These are phyloP conservation scores for Backusella liffmaniae DNA, from an alignment of 192 early-diverging fungal genomes.

Conservation along the genomic window DNA sequence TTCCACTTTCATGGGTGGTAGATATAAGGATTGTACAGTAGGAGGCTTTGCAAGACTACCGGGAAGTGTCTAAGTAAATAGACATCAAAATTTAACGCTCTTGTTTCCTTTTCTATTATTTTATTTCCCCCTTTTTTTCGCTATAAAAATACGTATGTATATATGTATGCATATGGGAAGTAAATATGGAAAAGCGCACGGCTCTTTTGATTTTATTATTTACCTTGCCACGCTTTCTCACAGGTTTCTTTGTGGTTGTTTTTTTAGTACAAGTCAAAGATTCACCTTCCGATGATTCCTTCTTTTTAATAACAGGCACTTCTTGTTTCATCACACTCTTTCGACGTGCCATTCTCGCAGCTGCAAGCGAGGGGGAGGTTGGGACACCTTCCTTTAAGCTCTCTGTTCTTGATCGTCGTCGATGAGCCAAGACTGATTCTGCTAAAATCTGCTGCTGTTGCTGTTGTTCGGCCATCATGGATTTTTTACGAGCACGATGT, in stretches of 20 bases:
- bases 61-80: conserved; percentile 24
- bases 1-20: conserved; percentile 39
- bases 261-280: not conserved
- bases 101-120: not conserved
- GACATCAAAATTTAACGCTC: not conserved
- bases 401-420: conserved; percentile 26
- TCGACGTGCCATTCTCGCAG: conserved; percentile 9
- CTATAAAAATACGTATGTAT: not conserved
- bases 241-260: not conserved
- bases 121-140: not conserved
- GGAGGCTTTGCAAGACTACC: conserved; percentile 33
- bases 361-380: conserved; percentile 15
- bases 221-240: conserved; percentile 35
- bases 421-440: not conserved
- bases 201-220: not conserved
- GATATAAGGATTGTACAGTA: conserved; percentile 11
- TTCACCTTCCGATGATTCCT: not conserved
- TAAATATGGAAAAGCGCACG: not conserved
- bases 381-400: conserved; percentile 30
- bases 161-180: not conserved
- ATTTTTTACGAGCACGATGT: not conserved
- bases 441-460: not conserved
- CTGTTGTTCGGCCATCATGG: not conserved
- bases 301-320: not conserved
- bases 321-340: conserved; percentile 12